A percentile compares a stretch with the other conserved stretches of the same genome.
These are phyloP conservation scores for Ilyonectria sp. DNA, from an alignment of 2,329 filamentous ascomycete species.

Conservation along the genomic window DNA sequence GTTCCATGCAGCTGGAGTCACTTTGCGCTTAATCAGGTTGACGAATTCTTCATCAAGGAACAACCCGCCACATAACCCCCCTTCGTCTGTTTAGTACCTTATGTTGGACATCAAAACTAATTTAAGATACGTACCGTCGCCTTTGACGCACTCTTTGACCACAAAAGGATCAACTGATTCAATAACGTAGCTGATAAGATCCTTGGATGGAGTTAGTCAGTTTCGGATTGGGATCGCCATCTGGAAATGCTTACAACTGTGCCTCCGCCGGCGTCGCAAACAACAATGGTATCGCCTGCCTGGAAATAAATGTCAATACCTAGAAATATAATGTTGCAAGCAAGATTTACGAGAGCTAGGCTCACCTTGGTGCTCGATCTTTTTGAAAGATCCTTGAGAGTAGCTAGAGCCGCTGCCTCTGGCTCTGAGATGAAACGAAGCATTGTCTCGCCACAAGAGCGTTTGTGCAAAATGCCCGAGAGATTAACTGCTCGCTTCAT, in stretches of 20 bases:
- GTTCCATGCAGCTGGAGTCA: slow-evolving; percentile 20
- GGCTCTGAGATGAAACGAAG: slow-evolving; percentile 60
- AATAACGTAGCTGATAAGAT: slow-evolving; percentile 59
- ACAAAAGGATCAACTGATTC: slow-evolving; percentile 39
- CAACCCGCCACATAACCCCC: slow-evolving; percentile 56
- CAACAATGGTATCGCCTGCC: slow-evolving; percentile 46
- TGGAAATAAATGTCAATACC: not conserved
- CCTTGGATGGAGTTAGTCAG: slow-evolving; percentile 45
- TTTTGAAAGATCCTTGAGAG: slow-evolving; percentile 48
- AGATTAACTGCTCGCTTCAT: slow-evolving; percentile 53
- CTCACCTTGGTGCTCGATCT: slow-evolving; percentile 41
- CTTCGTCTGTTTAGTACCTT: slow-evolving; percentile 39
- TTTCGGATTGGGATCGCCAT: fast-evolving
- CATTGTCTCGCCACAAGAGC: slow-evolving; percentile 48
- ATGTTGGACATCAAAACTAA: too few species aligned
- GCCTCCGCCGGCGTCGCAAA: slow-evolving; percentile 57
- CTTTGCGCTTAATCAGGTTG: slow-evolving; percentile 44
- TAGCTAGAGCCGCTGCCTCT: slow-evolving; percentile 61
- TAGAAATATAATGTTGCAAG: not conserved
- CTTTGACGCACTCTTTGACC: slow-evolving; percentile 56
- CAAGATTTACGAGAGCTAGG: not conserved
- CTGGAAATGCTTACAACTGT: slow-evolving; percentile 48
- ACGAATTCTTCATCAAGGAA: slow-evolving; percentile 59
- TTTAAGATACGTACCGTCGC: slow-evolving; percentile 54
- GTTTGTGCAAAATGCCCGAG: slow-evolving; percentile 53